Base-by-base conservation (phyloP, 2,329 filamentous ascomycete genomes). In the Trichoderma sp. region DNA sequence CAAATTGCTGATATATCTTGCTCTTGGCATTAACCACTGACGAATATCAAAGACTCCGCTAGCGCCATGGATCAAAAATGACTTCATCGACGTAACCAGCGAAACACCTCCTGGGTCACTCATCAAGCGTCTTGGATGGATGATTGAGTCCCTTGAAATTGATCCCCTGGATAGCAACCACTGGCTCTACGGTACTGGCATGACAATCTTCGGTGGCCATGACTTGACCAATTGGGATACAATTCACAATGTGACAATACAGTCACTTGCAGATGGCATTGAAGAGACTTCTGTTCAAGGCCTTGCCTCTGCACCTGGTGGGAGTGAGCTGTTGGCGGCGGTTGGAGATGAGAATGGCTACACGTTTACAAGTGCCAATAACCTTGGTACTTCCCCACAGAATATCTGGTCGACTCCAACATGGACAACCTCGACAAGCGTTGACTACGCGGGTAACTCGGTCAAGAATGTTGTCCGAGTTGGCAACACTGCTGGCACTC, bases 141-240 rank as follows among this genome's bases (percentile, higher is more conserved):
- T 66, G 63, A 66, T 66, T 8, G 63, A 66, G 27, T 66, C 63
- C 5, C 63, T 66, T 49, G 63, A 66, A 13, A 66, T 66, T 29
- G 63, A 66, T 29, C 63, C 63, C 3, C 29, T 47, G 0, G 63
- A 66, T 10, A 66, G 63, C 19, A 66, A 66, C 14, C 63, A 66
- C 53, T 66, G 63, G 63, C 53, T 66, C 52, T 66, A 66, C 13
- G 63, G 63, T 14, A 66, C 63, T 21, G 63, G 63, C 2, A 58
- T 66, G 63, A 66, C 63, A 14, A 66, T 66, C 29, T 35, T 57
- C 4, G 63, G 63, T 21, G 63, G 63, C 13, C 63, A 66, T 49
- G 63, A 66, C 13, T 27, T 66, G 27, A 29, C 37, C 8, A 58
- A 24, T 10, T 66, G 63, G 63, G 63, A 66, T 37, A 66, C 63